phyloP scores from a whole-genome alignment of 148 eudicot genomes.

The Polygonum aviculare region DNA sequence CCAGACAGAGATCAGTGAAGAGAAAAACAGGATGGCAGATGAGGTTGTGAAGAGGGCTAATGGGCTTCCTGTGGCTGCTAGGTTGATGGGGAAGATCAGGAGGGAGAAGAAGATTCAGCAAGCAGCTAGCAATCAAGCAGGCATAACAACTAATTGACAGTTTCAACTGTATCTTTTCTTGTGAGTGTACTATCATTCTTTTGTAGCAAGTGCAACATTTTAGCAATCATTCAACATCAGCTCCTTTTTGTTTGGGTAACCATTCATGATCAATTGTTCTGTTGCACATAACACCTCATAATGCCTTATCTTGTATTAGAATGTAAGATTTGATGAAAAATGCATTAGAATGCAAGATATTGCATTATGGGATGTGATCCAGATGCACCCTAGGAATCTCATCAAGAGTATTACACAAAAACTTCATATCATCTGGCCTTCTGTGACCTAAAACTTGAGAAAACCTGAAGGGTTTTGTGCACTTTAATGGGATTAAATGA shows the following conservation, averaged over 20 bases:
- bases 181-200: not conserved
- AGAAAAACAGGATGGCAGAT: not conserved
- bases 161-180: not conserved
- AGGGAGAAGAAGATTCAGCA: not conserved
- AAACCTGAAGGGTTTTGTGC: not conserved
- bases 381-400: not conserved
- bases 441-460: not conserved
- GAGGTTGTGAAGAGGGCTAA: constrained; percentile 3
- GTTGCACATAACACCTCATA: no score
- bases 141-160: not conserved
- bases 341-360: no score
- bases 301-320: no score
- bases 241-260: no score
- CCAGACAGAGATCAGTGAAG: not conserved
- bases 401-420: not conserved
- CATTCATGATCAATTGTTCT: no score
- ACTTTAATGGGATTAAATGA: not conserved
- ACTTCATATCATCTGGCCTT: not conserved
- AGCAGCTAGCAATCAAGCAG: not conserved
- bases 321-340: no score
- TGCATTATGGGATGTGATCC: no score
- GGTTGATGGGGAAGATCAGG: constrained; percentile 4
- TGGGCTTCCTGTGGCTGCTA: not conserved
- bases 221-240: not conserved
- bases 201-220: not conserved